These are phyloP conservation scores for Coemansia sp. DNA, from an alignment of 192 early-diverging fungal species.

Conservation along the genomic window DNA sequence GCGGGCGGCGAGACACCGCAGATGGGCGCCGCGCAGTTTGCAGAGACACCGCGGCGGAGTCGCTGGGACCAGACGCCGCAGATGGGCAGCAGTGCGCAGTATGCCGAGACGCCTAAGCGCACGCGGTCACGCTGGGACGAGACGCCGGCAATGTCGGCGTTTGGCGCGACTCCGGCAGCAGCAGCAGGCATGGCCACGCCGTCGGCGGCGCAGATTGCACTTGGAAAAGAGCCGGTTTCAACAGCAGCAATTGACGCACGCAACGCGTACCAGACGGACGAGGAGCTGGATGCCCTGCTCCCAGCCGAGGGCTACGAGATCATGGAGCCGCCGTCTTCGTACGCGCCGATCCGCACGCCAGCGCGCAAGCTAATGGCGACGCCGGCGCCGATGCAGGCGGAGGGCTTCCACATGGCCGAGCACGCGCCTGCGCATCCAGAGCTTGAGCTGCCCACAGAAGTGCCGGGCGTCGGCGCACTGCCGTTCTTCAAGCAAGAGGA, in stretches of 20 bases:
- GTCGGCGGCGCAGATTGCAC: not conserved
- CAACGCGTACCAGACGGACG: conserved; percentile 86
- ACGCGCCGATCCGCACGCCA: conserved; percentile 93
- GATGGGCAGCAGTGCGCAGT: conserved; percentile 27
- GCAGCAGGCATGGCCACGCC: conserved; percentile 19
- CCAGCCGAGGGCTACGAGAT: conserved; percentile 89
- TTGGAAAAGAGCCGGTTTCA: not conserved
- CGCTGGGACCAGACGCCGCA: conserved; percentile 69
- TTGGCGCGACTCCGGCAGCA: conserved; percentile 5
- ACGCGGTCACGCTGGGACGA: conserved; percentile 96
- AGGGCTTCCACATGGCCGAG: conserved; percentile 82
- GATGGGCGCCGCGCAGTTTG: conserved; percentile 16
- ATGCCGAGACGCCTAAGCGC: conserved; percentile 56
- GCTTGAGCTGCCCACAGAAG: conserved; percentile 76
- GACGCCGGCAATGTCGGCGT: conserved; percentile 66
- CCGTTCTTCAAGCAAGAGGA: conserved; percentile 97
- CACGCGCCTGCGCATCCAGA: conserved; percentile 57
- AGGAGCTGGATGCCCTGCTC: conserved; percentile 93
- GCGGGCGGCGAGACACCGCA: not conserved
- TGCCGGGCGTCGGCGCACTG: conserved; percentile 83
- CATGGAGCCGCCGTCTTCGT: conserved; percentile 82
- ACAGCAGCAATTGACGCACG: conserved; percentile 79
- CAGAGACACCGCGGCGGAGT: conserved; percentile 36
- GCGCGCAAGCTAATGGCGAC: conserved; percentile 93
- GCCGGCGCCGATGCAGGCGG: conserved; percentile 76